Evolutionary conservation across 2,329 filamentous ascomycete species (phyloP).

Genomic region (Verticillium klebahnii): DNA sequence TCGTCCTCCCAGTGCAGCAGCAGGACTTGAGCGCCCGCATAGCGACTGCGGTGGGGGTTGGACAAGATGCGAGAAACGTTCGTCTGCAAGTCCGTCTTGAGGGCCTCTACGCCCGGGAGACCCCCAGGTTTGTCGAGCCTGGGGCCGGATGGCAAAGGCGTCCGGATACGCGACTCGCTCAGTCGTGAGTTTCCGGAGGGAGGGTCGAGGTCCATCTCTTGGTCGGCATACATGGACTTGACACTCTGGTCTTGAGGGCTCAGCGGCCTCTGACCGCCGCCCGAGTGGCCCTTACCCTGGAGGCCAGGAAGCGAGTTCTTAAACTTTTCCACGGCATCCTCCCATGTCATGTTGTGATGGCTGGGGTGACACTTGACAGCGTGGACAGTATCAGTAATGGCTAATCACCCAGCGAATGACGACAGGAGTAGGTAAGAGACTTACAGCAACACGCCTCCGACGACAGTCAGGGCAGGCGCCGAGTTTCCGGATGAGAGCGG

Average conservation of each 20-base stretch:
- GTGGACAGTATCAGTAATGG: slow-evolving; percentile 1
- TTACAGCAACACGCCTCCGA: slow-evolving; percentile 53
- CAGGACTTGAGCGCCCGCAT: slow-evolving; percentile 47
- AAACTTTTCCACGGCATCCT: slow-evolving; percentile 50
- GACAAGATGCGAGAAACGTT: slow-evolving; percentile 45
- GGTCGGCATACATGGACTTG: slow-evolving; percentile 36
- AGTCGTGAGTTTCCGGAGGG: slow-evolving; percentile 30
- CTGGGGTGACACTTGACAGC: slow-evolving; percentile 49
- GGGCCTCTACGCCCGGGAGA: slow-evolving; percentile 44
- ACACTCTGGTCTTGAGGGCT: slow-evolving; percentile 36
- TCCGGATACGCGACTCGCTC: slow-evolving; percentile 47
- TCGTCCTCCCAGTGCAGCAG: slow-evolving; percentile 55
- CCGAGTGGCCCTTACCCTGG: slow-evolving; percentile 11
- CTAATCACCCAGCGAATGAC: slow-evolving; percentile 9
- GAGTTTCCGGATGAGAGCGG: slow-evolving; percentile 54
- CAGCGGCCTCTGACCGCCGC: slow-evolving; percentile 31
- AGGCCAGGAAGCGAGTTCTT: slow-evolving; percentile 40
- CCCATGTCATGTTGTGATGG: slow-evolving; percentile 58
- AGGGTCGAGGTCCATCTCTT: slow-evolving; percentile 53
- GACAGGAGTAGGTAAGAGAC: slow-evolving; percentile 20
- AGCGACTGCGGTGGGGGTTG: slow-evolving; percentile 46
- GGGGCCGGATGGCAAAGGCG: slow-evolving; percentile 51
- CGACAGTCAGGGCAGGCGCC: slow-evolving; percentile 54
- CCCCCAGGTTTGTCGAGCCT: slow-evolving; percentile 47
- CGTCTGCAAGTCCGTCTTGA: slow-evolving; percentile 49